Evolutionary conservation across 1,139 yeast species (phyloP).

Genomic region (Tardiomyces digboiensis): DNA sequence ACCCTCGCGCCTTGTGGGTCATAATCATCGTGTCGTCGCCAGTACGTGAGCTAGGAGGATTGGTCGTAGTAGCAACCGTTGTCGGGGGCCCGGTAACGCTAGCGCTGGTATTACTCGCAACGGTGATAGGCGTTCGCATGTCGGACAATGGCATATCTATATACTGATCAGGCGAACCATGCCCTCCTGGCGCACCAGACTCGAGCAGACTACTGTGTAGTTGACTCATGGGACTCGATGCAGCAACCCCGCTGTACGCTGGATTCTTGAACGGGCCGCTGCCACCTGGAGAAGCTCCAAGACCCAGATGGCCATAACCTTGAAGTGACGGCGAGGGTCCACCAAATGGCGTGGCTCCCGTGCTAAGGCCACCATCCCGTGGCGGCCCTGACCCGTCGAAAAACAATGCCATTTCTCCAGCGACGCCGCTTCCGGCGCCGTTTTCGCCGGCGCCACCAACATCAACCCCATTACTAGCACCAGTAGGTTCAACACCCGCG

Average conservation of each 20-base stretch:
- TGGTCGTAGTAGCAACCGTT: background rate
- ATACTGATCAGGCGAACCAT: constrained; percentile 3
- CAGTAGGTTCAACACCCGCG: background rate
- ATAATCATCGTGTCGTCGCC: background rate
- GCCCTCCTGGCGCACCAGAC: constrained; percentile 9
- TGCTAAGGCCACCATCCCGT: background rate
- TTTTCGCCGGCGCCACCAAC: background rate
- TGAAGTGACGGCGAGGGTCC: too few species aligned
- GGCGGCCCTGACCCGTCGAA: background rate
- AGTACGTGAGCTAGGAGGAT: background rate
- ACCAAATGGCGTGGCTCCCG: too few species aligned
- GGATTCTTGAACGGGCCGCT: background rate
- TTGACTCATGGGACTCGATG: background rate
- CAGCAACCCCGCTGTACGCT: background rate
- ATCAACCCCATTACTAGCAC: background rate
- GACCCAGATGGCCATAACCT: too few species aligned
- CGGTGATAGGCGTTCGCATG: constrained; percentile 7
- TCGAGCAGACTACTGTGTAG: background rate
- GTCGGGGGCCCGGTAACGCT: background rate
- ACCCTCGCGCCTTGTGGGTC: too few species aligned
- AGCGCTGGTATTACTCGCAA: background rate
- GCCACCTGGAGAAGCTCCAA: too few species aligned
- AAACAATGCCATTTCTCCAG: background rate
- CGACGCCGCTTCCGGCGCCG: background rate
- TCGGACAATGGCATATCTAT: constrained; percentile 13